These are phyloP conservation scores for Medicago arabica DNA, from an alignment of 306 rosid genomes.

Conservation along the genomic window DNA sequence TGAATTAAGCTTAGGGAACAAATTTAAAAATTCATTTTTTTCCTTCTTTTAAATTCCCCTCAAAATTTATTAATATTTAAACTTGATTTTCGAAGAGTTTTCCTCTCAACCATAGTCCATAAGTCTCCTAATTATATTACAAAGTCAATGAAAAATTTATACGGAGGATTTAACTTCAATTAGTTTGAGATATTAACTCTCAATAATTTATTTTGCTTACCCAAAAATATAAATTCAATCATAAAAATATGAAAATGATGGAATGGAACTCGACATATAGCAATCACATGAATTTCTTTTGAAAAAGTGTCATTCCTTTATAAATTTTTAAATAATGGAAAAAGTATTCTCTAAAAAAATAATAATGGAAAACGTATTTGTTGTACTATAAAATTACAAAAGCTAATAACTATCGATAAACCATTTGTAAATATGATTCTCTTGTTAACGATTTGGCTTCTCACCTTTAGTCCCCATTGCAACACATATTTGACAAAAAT, in stretches of 20 bases:
- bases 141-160: too few relatives aligned
- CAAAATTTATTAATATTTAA: background rate
- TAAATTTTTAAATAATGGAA: slow-evolving; percentile 35
- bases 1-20: too few relatives aligned
- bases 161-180: too few relatives aligned
- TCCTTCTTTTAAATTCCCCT: background rate
- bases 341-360: slow-evolving; percentile 2
- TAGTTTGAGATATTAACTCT: too few relatives aligned
- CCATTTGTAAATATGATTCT: slow-evolving; percentile 42
- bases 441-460: slow-evolving; percentile 29
- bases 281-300: slow-evolving; percentile 36
- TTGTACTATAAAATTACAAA: slow-evolving; percentile 31
- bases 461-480: slow-evolving; percentile 37
- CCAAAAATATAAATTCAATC: background rate
- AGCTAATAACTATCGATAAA: slow-evolving; percentile 26
- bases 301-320: slow-evolving; percentile 39
- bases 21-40: too few relatives aligned
- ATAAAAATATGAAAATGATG: background rate
- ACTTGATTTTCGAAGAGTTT: too few relatives aligned
- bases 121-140: too few relatives aligned
- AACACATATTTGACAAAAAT: slow-evolving; percentile 34
- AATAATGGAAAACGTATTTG: slow-evolving; percentile 40
- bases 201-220: too few relatives aligned
- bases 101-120: too few relatives aligned
- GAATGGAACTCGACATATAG: slow-evolving; percentile 1